phyloP scores from a whole-genome alignment of 768 basidiomycete species.

The Agaricus sinodeliciosus region DNA sequence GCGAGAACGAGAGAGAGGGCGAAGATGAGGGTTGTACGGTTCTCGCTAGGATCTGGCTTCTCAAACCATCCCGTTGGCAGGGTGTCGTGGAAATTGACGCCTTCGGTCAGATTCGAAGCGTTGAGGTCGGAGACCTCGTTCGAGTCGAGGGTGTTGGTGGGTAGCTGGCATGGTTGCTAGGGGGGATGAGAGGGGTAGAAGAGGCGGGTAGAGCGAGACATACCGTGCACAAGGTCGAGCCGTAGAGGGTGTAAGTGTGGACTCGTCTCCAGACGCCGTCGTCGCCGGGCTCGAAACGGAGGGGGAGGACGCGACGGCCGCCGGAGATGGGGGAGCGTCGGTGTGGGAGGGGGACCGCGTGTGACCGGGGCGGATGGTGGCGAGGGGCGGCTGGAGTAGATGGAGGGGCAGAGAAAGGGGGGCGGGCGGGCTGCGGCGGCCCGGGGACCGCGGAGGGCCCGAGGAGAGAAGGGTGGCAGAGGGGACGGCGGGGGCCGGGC shows the following conservation, averaged over 20 bases:
- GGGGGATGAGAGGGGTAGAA: not conserved
- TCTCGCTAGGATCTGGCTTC: constrained; percentile 10
- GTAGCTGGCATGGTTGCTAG: constrained; percentile 19
- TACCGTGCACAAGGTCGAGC: constrained; percentile 60
- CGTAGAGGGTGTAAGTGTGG: constrained; percentile 54
- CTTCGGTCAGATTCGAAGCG: constrained; percentile 13
- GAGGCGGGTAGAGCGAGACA: constrained; percentile 19
- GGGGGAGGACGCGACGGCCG: constrained; percentile 35
- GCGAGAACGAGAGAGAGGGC: constrained; percentile 59
- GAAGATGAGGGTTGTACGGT: constrained; percentile 43
- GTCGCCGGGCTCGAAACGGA: constrained; percentile 42
- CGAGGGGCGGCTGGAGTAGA: constrained; percentile 17
- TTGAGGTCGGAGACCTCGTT: constrained; percentile 18
- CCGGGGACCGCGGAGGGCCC: constrained; percentile 44
- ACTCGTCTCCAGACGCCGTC: constrained; percentile 57
- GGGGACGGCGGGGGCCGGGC: constrained; percentile 21
- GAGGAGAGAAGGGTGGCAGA: constrained; percentile 49
- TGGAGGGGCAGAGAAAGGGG: constrained; percentile 55
- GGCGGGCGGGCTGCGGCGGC: constrained; percentile 50
- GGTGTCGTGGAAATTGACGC: constrained; percentile 26
- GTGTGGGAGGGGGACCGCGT: constrained; percentile 6
- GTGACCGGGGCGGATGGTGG: constrained; percentile 10
- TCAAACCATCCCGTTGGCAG: constrained; percentile 53
- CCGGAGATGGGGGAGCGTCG: not conserved
- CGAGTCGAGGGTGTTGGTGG: constrained; percentile 19